Evolutionary conservation across 495 filamentous ascomycete genomes (phyloP), one percentile per base, ranked within the genome.

Genomic region (Terfezia boudieri): DNA sequence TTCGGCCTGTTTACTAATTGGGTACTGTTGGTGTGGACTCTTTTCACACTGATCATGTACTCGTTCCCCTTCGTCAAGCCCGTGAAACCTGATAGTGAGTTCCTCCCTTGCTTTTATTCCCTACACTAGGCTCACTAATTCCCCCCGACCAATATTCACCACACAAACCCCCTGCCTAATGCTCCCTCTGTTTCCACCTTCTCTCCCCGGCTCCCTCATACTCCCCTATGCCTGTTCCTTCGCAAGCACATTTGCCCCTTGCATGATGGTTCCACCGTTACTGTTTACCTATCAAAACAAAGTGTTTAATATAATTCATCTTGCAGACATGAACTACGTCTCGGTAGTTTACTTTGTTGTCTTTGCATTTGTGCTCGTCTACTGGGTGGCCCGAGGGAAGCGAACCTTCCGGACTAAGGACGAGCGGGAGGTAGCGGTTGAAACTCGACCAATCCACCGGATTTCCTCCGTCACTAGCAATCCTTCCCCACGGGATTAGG

Each of bases 261-360:
- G 26, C 26, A 5, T 32, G 26, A 1, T 32, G 26, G 26, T 32
- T 7, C 26, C 26, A 32, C 26, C 26, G 26, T 32, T 4, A 32
- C 26, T 32, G 26, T 32, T 32, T 32, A 32, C 26, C 26, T 4
- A 1, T 32, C 2, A 32, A 32, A 32, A 32, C 4, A 32, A 32
- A 7, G 7, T 20, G 17, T 41, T 43, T 61, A 11, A 56, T 35
- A 46, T 48, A 36, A 52, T 37, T 52, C 53, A 3, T 54, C 26
- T 7, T 32, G 26, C 26, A 71, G 70, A 70, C 55, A 78, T 78
- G 75, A 78, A 78, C 58, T 77, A 78, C 59, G 72, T 76, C 20
- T 71, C 67, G 12, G 73, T 65, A 16, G 73, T 76, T 4, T 76
- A 76, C 51, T 70, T 55, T 12, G 71, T 72, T 32, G 67, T 74